phyloP scores from a whole-genome alignment of 2,329 filamentous ascomycete genomes.

The Penicillium decumbens region DNA sequence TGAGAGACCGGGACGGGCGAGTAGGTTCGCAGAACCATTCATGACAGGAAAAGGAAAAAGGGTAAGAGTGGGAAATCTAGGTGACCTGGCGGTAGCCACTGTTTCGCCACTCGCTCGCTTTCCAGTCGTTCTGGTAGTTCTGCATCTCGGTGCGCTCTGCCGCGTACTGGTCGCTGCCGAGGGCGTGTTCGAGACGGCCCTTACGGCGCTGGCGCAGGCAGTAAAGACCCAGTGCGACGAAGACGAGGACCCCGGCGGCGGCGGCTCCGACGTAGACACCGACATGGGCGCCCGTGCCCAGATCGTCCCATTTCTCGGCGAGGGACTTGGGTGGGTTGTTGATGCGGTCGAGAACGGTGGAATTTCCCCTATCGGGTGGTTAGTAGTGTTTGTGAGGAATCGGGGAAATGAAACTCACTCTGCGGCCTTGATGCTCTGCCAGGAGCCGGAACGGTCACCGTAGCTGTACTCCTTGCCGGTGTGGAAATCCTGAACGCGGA shows the following conservation, averaged over 20 bases:
- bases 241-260: slow-evolving; percentile 28
- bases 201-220: slow-evolving; percentile 49
- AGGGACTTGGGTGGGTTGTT: slow-evolving; percentile 37
- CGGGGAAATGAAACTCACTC: slow-evolving; percentile 27
- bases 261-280: slow-evolving; percentile 43
- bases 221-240: slow-evolving; percentile 43
- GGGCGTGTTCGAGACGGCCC: slow-evolving; percentile 47
- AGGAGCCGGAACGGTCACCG: slow-evolving; percentile 57
- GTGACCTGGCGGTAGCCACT: slow-evolving; percentile 28
- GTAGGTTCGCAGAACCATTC: slow-evolving; percentile 12
- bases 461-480: slow-evolving; percentile 64
- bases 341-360: slow-evolving; percentile 45
- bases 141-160: slow-evolving; percentile 38
- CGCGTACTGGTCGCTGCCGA: slow-evolving; percentile 46
- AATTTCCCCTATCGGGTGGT: slow-evolving; percentile 58
- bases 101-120: slow-evolving; percentile 32
- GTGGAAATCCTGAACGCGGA: slow-evolving; percentile 55
- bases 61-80: slow-evolving; percentile 2
- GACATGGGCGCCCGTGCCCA: slow-evolving; percentile 47
- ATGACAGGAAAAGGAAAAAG: slow-evolving; percentile 1
- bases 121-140: slow-evolving; percentile 39
- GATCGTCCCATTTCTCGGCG: slow-evolving; percentile 41
- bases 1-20: slow-evolving; percentile 2
- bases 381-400: not conserved
- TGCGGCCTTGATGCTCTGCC: slow-evolving; percentile 60